phyloP scores from a whole-genome alignment of 2,329 filamentous ascomycete genomes.

The Microcera coccophila region DNA sequence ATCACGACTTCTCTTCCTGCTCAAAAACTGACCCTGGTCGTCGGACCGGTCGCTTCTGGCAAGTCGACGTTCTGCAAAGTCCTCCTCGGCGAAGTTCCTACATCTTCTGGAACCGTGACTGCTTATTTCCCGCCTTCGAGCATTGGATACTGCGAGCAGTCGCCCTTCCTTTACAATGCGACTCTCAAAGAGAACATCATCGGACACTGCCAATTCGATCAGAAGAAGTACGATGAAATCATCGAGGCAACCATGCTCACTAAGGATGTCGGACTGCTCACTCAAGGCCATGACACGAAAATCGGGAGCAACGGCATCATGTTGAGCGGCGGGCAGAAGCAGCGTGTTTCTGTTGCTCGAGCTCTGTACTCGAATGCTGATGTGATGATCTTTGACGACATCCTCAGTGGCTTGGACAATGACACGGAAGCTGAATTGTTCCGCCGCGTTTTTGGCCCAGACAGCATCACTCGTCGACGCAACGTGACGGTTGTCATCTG shows the following conservation, averaged over 20 bases:
- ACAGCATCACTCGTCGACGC: conserved; percentile 37
- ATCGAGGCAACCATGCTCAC: conserved; percentile 33
- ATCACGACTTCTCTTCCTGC: conserved; percentile 17
- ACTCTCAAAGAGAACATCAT: conserved; percentile 38
- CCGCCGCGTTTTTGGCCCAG: conserved; percentile 37
- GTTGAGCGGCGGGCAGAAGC: conserved; percentile 41
- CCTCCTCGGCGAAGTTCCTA: conserved; percentile 29
- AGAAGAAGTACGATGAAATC: conserved; percentile 32
- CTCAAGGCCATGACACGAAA: conserved; percentile 34
- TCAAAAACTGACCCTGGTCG: conserved; percentile 30
- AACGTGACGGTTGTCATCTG: conserved; percentile 41
- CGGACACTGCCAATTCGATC: conserved; percentile 30
- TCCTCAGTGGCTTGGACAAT: conserved; percentile 42
- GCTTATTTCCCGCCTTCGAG: conserved; percentile 10
- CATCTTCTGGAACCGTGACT: conserved; percentile 14
- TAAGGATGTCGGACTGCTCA: conserved; percentile 30
- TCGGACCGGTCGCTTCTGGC: conserved; percentile 36
- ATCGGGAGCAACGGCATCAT: conserved; percentile 41
- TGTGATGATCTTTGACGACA: conserved; percentile 44
- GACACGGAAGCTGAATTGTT: conserved; percentile 44
- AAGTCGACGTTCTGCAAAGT: conserved; percentile 39
- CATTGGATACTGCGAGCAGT: conserved; percentile 34
- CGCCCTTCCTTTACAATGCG: conserved; percentile 32
- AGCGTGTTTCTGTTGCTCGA: conserved; percentile 38
- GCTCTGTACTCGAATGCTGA: conserved; percentile 41